Conservation (phyloP, 176 grass and related monocot species). For the Aegilops speltoides region DNA sequence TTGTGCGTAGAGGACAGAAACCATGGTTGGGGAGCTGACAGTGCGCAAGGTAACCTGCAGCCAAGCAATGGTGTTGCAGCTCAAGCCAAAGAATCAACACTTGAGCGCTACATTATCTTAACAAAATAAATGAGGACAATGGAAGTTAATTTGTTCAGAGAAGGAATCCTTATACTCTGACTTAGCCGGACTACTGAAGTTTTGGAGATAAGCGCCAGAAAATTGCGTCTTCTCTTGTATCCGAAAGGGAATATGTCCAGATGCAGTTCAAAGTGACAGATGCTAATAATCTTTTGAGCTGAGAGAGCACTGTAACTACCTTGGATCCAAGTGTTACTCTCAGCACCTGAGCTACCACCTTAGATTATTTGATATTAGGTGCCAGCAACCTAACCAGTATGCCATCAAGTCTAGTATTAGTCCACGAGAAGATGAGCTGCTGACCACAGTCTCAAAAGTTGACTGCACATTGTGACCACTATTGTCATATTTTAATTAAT, state of each 20-base stretch:
- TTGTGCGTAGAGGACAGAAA: not conserved
- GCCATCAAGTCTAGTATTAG: not conserved
- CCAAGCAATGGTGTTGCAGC: not conserved
- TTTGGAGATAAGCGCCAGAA: not conserved
- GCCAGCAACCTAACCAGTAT: not conserved
- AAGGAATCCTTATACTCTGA: not conserved
- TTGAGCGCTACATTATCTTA: not conserved
- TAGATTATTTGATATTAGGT: not conserved
- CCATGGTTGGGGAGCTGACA: not conserved
- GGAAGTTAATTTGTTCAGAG: not conserved
- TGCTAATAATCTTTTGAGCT: not conserved
- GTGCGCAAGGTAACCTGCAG: not conserved
- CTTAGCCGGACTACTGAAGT: not conserved
- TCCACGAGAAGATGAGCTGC: not conserved
- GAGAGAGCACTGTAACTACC: not conserved
- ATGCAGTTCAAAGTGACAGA: not conserved
- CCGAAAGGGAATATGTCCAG: not conserved
- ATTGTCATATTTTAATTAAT: not conserved
- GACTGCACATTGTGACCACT: not conserved
- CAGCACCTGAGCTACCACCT: not conserved
- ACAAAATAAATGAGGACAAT: not conserved
- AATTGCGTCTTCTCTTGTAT: not conserved
- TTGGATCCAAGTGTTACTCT: slow-evolving; percentile 8
- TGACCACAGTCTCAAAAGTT: not conserved
- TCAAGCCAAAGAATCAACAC: not conserved